These are phyloP conservation scores for Syncephalastrum sp. DNA, from an alignment of 371 early-diverging fungal genomes.

Conservation along the genomic window DNA sequence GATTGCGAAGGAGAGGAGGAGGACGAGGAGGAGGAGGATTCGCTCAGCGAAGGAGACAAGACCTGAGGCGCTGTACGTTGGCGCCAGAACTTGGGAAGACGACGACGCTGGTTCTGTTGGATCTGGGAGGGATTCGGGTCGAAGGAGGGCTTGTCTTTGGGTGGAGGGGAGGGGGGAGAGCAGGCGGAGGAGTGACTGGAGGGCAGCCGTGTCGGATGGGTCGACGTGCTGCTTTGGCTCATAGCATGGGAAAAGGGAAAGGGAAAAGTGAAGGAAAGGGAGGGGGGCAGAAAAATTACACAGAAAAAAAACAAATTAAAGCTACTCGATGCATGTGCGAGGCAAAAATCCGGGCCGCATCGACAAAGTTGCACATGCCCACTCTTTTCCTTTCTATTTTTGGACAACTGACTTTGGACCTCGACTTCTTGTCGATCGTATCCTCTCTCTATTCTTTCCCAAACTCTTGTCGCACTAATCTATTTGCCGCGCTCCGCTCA, in stretches of 20 bases:
- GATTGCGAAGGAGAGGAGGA: no score
- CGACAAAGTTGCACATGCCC: no score
- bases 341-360: no score
- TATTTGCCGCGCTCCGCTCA: no score
- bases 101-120: slow-evolving; percentile 1
- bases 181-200: neutral
- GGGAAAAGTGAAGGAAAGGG: slow-evolving; percentile 4
- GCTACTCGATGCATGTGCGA: slow-evolving; percentile 6
- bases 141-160: neutral
- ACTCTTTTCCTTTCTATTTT: slow-evolving; percentile 1
- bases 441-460: no score
- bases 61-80: no score
- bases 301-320: slow-evolving; percentile 1
- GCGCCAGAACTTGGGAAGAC: no score
- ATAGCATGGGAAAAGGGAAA: slow-evolving; percentile 1
- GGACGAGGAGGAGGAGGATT: no score
- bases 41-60: no score
- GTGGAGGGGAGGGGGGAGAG: neutral
- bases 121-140: no score
- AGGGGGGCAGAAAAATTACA: neutral
- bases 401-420: neutral
- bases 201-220: neutral
- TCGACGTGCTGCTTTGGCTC: neutral
- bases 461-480: no score
- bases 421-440: neutral